Base-by-base conservation (phyloP, 75 land plant species). In the Isoetes taiwanensis region DNA sequence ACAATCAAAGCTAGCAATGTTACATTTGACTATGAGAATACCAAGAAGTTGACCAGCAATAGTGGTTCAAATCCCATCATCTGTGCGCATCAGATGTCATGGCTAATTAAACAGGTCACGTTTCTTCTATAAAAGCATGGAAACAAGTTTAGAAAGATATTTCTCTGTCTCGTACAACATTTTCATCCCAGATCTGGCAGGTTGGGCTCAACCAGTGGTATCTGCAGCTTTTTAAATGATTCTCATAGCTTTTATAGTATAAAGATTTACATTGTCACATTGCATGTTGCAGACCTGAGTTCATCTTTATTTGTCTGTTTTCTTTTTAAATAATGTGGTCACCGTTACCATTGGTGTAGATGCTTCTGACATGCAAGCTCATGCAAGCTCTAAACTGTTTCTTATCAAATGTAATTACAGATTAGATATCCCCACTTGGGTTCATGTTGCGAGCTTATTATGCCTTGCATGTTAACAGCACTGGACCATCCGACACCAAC, bases 401-500 rank as follows among this genome's bases (percentile, higher is more conserved):
- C n/a, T n/a, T n/a, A n/a, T n/a, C n/a, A n/a, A n/a, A n/a, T n/a
- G n/a, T n/a, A n/a, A n/a, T n/a, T n/a, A n/a, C 65, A 90, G 97
- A 70, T 91, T 30, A 43, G 56, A 31, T 43, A 71, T 53, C 89
- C 89, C 17, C 42, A 77, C 57, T 54, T 91, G 62, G 86, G 80
- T 30, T 77, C 57, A 58, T 56, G 76, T 11, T 75, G 73, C 25
- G 28, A 43, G 42, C 29, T 91, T 66, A 63, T 93, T 3, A 59
- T 93, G 32, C 98, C 95, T 23, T 81, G 85, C 70, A 83, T 76
- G 28, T 41, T 93, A 37, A 87, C 78, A 10, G 79, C 95, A 59
- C 71, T 93, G 69, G 98, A 93, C 71, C 98, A 93, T 72, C 84
- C 79, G 78, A 87, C 95, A 1, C 90, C 90, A 9, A 72, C 73